These are phyloP conservation scores for Amauroascus niger DNA, from an alignment of 2,329 filamentous ascomycete species.

Conservation along the genomic window DNA sequence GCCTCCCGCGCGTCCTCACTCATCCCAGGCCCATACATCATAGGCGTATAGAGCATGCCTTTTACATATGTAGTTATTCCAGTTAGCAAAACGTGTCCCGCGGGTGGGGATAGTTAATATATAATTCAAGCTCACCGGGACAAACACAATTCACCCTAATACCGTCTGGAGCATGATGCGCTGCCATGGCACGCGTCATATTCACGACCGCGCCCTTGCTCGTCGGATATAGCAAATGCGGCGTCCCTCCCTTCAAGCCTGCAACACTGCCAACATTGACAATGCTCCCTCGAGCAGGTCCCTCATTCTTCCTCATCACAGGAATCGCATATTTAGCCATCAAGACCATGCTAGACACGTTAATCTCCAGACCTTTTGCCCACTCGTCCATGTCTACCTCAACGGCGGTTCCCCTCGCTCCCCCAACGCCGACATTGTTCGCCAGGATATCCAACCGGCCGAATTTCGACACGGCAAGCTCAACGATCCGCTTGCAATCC, in stretches of 20 bases:
- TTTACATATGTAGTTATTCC: not conserved
- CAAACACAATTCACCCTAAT: slow-evolving; percentile 50
- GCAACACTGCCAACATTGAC: slow-evolving; percentile 57
- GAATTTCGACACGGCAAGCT: slow-evolving; percentile 40
- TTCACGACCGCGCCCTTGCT: slow-evolving; percentile 47
- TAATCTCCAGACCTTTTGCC: slow-evolving; percentile 49
- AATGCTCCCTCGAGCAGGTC: slow-evolving; percentile 43
- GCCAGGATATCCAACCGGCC: slow-evolving; percentile 54
- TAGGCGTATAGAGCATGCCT: slow-evolving; percentile 46
- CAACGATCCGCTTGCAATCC: slow-evolving; percentile 42
- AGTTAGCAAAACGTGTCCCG: not conserved
- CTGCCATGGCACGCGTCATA: slow-evolving; percentile 49
- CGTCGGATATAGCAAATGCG: slow-evolving; percentile 46
- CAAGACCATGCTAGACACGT: slow-evolving; percentile 56
- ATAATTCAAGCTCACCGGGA: slow-evolving; percentile 29
- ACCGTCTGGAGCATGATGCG: slow-evolving; percentile 43
- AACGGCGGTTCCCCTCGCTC: slow-evolving; percentile 50
- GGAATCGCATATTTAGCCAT: slow-evolving; percentile 56
- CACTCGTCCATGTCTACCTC: slow-evolving; percentile 52
- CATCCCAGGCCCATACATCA: slow-evolving; percentile 47
- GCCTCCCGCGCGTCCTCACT: slow-evolving; percentile 42
- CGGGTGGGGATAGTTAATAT: not conserved
- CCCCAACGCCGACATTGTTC: slow-evolving; percentile 55
- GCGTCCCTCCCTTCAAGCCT: slow-evolving; percentile 47
- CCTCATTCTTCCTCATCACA: slow-evolving; percentile 47